phyloP scores from a whole-genome alignment of 257 asterid genomes.

The Nicotiana undulata region DNA sequence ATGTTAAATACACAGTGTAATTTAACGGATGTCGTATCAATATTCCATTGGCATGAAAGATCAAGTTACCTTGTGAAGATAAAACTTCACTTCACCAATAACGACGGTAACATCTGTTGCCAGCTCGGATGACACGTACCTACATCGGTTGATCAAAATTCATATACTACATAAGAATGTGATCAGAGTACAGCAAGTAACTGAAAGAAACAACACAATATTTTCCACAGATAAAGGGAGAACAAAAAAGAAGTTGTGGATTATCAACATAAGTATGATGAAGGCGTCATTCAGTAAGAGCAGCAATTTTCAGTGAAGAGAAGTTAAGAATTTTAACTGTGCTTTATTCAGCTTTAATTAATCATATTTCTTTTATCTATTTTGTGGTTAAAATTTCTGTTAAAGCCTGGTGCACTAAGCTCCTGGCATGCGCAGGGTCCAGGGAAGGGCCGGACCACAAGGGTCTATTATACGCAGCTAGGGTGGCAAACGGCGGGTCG shows the following conservation, averaged over 20 bases:
- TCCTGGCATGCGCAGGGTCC: too few relatives aligned
- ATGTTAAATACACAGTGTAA: neutral
- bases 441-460: too few relatives aligned
- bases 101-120: constrained; percentile 56
- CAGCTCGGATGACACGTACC: constrained; percentile 67
- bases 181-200: neutral
- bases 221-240: neutral
- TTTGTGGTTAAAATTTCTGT: neutral
- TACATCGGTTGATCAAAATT: constrained; percentile 22
- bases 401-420: neutral
- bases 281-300: neutral
- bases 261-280: neutral
- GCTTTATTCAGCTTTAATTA: neutral
- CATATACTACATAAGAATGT: neutral
- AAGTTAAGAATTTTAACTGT: neutral
- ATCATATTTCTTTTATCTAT: neutral
- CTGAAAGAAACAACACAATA: neutral
- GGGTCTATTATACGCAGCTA: too few relatives aligned
- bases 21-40: neutral
- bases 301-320: neutral
- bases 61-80: constrained; percentile 82
- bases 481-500: too few relatives aligned
- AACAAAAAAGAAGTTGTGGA: neutral
- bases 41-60: neutral
- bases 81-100: constrained; percentile 58